These are phyloP conservation scores for Talaromyces borbonicus DNA, from an alignment of 495 filamentous ascomycete species.

Conservation along the genomic window DNA sequence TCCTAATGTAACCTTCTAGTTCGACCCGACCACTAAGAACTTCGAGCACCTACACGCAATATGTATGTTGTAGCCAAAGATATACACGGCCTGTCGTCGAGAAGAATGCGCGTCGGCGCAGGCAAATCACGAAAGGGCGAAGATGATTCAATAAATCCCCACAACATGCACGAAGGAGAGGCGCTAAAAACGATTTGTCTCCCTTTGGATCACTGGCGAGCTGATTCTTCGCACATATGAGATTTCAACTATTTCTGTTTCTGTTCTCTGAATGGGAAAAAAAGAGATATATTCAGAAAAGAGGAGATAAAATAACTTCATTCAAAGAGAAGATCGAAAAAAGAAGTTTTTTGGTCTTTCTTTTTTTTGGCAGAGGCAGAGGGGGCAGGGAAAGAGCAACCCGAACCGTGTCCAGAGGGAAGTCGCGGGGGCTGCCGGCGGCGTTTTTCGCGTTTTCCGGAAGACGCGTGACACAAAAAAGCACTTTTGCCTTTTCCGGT, in stretches of 20 bases:
- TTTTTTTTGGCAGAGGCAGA: no score
- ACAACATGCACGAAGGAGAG: slow-evolving; percentile 4
- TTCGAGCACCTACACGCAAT: background rate
- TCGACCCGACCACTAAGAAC: no score
- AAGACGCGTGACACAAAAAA: slow-evolving; percentile 19
- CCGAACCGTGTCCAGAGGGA: slow-evolving; percentile 16
- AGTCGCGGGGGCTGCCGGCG: slow-evolving; percentile 29
- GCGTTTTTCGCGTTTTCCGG: slow-evolving; percentile 20
- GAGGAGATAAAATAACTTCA: background rate
- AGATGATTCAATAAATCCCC: background rate
- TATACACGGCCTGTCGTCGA: no score
- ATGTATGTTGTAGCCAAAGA: background rate
- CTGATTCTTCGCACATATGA: no score
- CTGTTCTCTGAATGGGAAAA: no score
- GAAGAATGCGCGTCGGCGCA: background rate
- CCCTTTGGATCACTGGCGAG: no score
- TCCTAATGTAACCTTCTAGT: no score
- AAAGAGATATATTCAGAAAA: no score
- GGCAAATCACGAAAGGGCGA: background rate
- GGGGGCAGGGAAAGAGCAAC: slow-evolving; percentile 5
- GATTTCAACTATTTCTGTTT: no score
- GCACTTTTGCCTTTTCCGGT: slow-evolving; percentile 18
- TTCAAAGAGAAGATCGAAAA: background rate
- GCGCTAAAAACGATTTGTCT: slow-evolving; percentile 4
- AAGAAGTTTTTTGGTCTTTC: slow-evolving; percentile 1